Conservation (phyloP, 139 green algal species). For the Coccomyxa sp. region DNA sequence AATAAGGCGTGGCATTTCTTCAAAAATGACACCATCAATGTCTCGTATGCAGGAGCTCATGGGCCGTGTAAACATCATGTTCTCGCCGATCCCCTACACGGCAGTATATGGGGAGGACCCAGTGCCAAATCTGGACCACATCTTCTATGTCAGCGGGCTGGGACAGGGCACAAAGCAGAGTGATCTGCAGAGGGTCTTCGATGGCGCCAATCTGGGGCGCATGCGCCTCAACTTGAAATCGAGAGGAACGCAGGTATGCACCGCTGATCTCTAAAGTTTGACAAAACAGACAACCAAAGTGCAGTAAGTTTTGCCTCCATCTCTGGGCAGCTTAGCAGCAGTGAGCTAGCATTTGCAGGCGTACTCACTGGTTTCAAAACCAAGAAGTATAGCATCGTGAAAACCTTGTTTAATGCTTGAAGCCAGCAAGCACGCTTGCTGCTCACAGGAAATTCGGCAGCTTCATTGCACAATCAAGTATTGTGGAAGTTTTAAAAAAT, state of each 20-base stretch:
- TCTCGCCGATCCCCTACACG: slow-evolving; percentile 1
- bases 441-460: no score
- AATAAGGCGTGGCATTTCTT: background rate
- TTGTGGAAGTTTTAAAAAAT: no score
- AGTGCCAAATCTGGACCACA: background rate
- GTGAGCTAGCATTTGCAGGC: no score
- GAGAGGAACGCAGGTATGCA: background rate
- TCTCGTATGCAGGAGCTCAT: background rate
- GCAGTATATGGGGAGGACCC: slow-evolving; percentile 16
- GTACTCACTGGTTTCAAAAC: no score
- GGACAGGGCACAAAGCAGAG: background rate
- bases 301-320: background rate
- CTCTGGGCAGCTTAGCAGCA: background rate
- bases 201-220: background rate
- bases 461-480: no score
- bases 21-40: background rate
- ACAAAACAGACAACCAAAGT: background rate
- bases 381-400: no score
- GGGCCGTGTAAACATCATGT: background rate
- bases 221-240: background rate
- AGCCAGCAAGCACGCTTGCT: no score
- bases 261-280: background rate
- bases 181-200: background rate
- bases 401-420: no score
- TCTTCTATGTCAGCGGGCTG: slow-evolving; percentile 11